Evolutionary conservation across 306 rosid genomes (phyloP), one percentile per base, ranked within the genome.

Genomic region (Begonia masoniana): DNA sequence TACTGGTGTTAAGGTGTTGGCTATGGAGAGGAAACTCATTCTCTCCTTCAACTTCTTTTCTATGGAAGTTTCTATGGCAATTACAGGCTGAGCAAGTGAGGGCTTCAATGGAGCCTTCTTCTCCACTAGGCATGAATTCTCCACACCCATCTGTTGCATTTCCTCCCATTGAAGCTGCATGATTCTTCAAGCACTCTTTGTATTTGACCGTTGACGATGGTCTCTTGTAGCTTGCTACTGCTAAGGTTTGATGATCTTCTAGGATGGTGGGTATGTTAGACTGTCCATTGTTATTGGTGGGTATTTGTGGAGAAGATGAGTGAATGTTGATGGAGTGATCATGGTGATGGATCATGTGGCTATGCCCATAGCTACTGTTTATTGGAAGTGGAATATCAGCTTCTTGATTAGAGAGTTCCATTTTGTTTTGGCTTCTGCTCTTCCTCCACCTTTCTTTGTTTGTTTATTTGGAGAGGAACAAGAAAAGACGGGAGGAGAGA

Each of bases 141-240:
- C 49, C 49, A 12, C 49, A 45, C 49, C 49, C 49, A 45, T 45
- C 49, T 45, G 49, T 45, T 45, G 49, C 49, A 45, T 45, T 45
- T 45, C 49, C 49, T 45, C 49, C 49, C 0, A 45, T 45, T 12
- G 49, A 45, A 10, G 49, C 49, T 45, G 49, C 49, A 12, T 45
- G 49, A 45, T 45, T 45, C 49, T 45, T 45, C 49, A 45, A 10
- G 7, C 49, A 45, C 15, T 45, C 49, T 45, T 12, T 45, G 49
- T 45, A 45, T 45, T 12, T 10, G n/a, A 45, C 49, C 49, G 39
- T 7, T 7, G 39, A 31, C 39, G 15, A 45, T 45, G 49, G n/a
- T 45, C 15, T 45, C 49, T 45, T 45, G 49, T 45, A 10, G 49
- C 10, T 45, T 10, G 49, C 15, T 10, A n/a, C 15, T 11, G 15